Conservation (phyloP, 192 early-diverging fungal species). For the Bifiguratus adelaidae region DNA sequence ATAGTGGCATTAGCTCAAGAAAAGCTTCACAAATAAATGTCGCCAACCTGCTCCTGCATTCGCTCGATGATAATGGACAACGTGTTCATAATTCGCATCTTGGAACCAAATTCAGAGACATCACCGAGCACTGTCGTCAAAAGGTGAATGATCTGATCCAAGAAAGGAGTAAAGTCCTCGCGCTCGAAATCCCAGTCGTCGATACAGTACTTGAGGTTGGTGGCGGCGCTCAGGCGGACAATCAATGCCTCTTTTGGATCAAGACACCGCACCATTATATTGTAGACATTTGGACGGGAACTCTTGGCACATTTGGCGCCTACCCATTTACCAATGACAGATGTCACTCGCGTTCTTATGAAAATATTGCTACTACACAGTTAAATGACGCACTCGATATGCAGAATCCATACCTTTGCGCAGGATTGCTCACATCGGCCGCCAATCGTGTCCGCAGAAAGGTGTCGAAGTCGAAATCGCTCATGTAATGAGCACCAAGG, state of each 20-base stretch:
- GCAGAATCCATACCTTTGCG: conserved; percentile 23
- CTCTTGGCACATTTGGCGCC: conserved; percentile 58
- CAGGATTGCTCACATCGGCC: conserved; percentile 37
- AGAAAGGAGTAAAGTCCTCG: conserved; percentile 50
- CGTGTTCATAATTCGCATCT: conserved; percentile 63
- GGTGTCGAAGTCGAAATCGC: conserved; percentile 73
- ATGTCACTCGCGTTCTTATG: conserved; percentile 71
- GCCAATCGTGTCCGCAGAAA: conserved; percentile 58
- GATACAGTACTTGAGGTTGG: conserved; percentile 50
- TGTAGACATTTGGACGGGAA: conserved; percentile 56
- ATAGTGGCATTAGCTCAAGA: not conserved
- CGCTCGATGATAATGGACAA: conserved; percentile 68
- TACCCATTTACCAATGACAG: conserved; percentile 82
- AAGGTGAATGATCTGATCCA: conserved; percentile 43
- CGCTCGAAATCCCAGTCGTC: conserved; percentile 89
- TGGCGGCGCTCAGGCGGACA: conserved; percentile 68
- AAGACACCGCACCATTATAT: conserved; percentile 58
- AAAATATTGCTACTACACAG: conserved; percentile 32
- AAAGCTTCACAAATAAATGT: not conserved
- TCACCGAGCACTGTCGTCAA: conserved; percentile 49
- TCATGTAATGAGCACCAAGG: conserved; percentile 70
- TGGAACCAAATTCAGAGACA: conserved; percentile 63
- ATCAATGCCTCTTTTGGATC: conserved; percentile 62
- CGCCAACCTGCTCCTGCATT: conserved; percentile 47
- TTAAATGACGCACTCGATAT: not conserved